phyloP scores from a whole-genome alignment of 768 basidiomycete genomes.

The Trametes coccinea region DNA sequence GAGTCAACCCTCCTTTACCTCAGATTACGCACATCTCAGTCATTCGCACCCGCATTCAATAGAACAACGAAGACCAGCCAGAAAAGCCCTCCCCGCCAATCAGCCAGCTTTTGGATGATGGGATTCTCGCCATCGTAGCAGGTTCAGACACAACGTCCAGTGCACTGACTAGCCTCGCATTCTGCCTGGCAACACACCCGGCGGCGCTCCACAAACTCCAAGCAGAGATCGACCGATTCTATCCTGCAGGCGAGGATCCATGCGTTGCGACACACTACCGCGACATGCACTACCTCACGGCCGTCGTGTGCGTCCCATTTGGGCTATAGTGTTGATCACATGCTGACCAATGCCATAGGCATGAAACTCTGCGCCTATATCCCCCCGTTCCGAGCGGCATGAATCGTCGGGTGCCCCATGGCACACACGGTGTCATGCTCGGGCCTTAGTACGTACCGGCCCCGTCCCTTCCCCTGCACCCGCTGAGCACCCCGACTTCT shows the following conservation, averaged over 20 bases:
- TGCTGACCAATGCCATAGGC: slow-evolving; percentile 31
- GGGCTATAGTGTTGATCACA: not conserved
- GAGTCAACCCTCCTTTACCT: not conserved
- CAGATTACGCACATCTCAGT: not conserved
- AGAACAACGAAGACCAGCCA: slow-evolving; percentile 21
- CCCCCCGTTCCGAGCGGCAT: slow-evolving; percentile 44
- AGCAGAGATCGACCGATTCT: slow-evolving; percentile 28
- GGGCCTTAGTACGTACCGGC: slow-evolving; percentile 32
- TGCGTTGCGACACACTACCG: slow-evolving; percentile 4
- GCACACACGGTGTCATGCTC: slow-evolving; percentile 36
- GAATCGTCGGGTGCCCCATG: slow-evolving; percentile 37
- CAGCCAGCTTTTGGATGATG: slow-evolving; percentile 16
- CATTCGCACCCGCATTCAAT: no score
- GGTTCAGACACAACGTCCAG: slow-evolving; percentile 34
- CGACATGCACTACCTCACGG: slow-evolving; percentile 17
- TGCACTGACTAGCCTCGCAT: slow-evolving; percentile 28
- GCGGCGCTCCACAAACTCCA: slow-evolving; percentile 19
- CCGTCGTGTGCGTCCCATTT: slow-evolving; percentile 12
- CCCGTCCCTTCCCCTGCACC: not conserved
- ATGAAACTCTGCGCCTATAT: slow-evolving; percentile 46
- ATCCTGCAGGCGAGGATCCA: slow-evolving; percentile 24
- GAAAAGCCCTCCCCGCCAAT: slow-evolving; percentile 9
- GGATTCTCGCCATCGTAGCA: slow-evolving; percentile 29
- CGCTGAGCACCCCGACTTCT: not conserved
- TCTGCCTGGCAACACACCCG: slow-evolving; percentile 25